Evolutionary conservation across 306 rosid genomes (phyloP).

Genomic region (Inga oerstediana): DNA sequence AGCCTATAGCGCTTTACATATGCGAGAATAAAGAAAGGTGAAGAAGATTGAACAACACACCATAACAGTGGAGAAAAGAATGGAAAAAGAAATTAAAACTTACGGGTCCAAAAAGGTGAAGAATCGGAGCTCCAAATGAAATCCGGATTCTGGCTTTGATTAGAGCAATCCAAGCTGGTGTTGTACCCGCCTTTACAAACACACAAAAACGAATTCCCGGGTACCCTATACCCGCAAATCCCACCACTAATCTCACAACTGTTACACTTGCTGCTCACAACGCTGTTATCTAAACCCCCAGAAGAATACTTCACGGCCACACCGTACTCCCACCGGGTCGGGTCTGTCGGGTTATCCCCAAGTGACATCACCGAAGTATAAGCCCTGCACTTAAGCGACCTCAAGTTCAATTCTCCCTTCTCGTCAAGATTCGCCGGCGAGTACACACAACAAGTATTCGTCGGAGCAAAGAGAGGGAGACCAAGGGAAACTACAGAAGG

Average conservation of each 20-base stretch:
- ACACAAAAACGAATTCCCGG: slow-evolving; percentile 53
- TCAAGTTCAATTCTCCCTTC: slow-evolving; percentile 51
- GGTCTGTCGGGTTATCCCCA: slow-evolving; percentile 56
- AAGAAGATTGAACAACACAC: slow-evolving; percentile 2
- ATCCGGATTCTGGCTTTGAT: slow-evolving; percentile 30
- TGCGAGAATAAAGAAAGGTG: background rate
- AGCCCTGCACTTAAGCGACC: slow-evolving; percentile 40
- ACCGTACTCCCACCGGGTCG: slow-evolving; percentile 59
- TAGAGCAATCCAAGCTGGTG: slow-evolving; percentile 56
- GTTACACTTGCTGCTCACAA: slow-evolving; percentile 42
- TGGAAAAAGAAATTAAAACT: slow-evolving; percentile 4
- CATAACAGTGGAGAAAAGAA: background rate
- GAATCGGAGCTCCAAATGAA: slow-evolving; percentile 40
- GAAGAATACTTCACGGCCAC: slow-evolving; percentile 53
- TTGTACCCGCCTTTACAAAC: slow-evolving; percentile 58
- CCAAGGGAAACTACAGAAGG: slow-evolving; percentile 52
- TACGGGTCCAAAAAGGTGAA: slow-evolving; percentile 36
- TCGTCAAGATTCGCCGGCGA: slow-evolving; percentile 56
- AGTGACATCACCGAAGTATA: slow-evolving; percentile 55
- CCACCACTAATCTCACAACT: slow-evolving; percentile 69
- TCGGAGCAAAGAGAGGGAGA: slow-evolving; percentile 55
- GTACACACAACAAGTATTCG: slow-evolving; percentile 70
- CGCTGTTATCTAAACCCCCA: slow-evolving; percentile 44
- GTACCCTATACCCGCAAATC: slow-evolving; percentile 55
- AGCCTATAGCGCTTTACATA: background rate